These are phyloP conservation scores for Leishmania mexicana DNA, from an alignment of 208 protist species.

Conservation along the genomic window DNA sequence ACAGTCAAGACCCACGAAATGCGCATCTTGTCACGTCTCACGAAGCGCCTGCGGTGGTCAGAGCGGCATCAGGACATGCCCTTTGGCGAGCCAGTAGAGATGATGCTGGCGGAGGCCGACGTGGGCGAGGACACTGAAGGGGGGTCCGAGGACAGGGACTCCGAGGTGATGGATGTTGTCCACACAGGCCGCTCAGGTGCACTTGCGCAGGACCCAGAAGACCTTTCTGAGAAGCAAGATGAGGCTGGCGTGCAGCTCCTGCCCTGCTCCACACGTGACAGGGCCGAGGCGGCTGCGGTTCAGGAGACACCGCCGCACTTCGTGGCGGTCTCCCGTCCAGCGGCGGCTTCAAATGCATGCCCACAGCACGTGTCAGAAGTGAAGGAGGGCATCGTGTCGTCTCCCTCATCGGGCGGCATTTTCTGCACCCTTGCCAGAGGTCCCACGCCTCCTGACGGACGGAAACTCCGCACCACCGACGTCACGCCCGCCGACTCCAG, in stretches of 20 bases:
- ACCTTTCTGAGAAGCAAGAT: neutral
- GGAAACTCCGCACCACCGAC: neutral
- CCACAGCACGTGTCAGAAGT: neutral
- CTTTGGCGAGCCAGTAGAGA: conserved; percentile 26
- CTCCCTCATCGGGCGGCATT: conserved; percentile 24
- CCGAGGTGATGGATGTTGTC: neutral
- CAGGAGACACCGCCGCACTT: neutral
- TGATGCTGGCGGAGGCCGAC: conserved; percentile 20
- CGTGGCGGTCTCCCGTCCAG: neutral
- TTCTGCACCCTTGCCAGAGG: conserved; percentile 9
- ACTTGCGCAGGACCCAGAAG: neutral
- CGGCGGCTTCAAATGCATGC: neutral
- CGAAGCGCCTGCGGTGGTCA: conserved; percentile 22
- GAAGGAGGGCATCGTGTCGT: conserved; percentile 37
- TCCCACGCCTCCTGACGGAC: neutral
- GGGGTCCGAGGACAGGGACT: neutral
- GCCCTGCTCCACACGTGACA: conserved; percentile 35
- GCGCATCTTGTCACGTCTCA: conserved; percentile 29
- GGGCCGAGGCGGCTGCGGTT: conserved; percentile 11
- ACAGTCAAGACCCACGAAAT: conserved; percentile 43
- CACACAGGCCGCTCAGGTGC: neutral
- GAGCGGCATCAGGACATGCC: conserved; percentile 28
- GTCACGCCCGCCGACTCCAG: neutral
- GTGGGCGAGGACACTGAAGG: conserved; percentile 12
- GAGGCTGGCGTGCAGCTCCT: conserved; percentile 17